A percentile compares a stretch with the other conserved stretches of the same genome.
Conservation (phyloP, 108 stramenopile genomes). For the Poteriospumella lacustris region DNA sequence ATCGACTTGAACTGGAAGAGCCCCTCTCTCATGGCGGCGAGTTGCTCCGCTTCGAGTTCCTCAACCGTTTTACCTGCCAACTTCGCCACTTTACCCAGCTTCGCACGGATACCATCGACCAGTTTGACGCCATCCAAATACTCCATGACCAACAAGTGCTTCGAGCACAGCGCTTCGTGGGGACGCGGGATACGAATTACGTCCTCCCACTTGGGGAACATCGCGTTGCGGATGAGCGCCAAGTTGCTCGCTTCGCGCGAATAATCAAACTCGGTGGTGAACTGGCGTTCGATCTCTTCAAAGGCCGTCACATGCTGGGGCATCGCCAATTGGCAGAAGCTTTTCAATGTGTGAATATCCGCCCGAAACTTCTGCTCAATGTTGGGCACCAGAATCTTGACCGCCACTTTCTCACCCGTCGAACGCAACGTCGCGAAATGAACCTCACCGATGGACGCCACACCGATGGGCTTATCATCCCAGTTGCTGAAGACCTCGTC, state of each 20-base stretch:
- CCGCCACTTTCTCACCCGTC: slow-evolving; percentile 16
- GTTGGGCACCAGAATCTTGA: slow-evolving; percentile 24
- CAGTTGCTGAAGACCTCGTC: slow-evolving; percentile 29
- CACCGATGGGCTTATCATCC: slow-evolving; percentile 39
- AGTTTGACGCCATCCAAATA: slow-evolving; percentile 46
- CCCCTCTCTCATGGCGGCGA: neutral
- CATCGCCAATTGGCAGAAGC: slow-evolving; percentile 42
- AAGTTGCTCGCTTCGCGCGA: slow-evolving; percentile 38
- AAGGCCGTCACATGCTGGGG: slow-evolving; percentile 45
- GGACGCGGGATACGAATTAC: slow-evolving; percentile 20
- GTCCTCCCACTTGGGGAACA: slow-evolving; percentile 19
- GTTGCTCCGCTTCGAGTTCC: neutral
- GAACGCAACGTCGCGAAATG: slow-evolving; percentile 30
- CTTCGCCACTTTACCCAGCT: neutral
- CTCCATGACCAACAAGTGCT: slow-evolving; percentile 48
- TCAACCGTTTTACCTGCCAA: neutral
- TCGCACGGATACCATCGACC: slow-evolving; percentile 45
- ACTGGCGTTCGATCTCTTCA: slow-evolving; percentile 49
- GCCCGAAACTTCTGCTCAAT: slow-evolving; percentile 43
- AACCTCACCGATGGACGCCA: slow-evolving; percentile 46
- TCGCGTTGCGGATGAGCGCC: slow-evolving; percentile 28
- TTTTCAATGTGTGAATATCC: slow-evolving; percentile 39
- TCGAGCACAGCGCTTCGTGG: slow-evolving; percentile 24
- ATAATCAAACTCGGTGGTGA: slow-evolving; percentile 49
- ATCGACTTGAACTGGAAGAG: neutral